phyloP scores from a whole-genome alignment of 2,329 filamentous ascomycete genomes.

The Aspergillus viridinutans region DNA sequence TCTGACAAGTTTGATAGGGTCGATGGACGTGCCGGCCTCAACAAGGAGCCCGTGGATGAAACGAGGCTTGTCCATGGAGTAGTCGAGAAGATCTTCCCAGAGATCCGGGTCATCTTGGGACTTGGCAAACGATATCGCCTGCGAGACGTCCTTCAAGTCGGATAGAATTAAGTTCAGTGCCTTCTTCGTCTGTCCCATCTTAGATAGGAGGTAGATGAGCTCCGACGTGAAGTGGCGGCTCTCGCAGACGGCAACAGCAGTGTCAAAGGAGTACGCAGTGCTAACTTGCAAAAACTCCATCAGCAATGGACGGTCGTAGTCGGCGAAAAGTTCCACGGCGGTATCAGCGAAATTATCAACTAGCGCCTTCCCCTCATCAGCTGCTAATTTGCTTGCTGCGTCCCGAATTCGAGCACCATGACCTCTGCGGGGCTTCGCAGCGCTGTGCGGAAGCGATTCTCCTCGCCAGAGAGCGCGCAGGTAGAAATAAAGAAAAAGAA shows the following conservation, averaged over 20 bases:
- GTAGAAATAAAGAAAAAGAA: constrained; percentile 87
- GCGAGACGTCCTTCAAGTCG: constrained; percentile 82
- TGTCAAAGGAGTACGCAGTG: constrained; percentile 83
- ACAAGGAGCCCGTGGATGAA: constrained; percentile 91
- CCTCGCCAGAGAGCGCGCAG: constrained; percentile 81
- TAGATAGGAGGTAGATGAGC: constrained; percentile 91
- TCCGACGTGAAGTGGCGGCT: constrained; percentile 77
- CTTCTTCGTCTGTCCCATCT: constrained; percentile 88
- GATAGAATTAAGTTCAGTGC: constrained; percentile 92
- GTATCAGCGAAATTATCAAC: constrained; percentile 85
- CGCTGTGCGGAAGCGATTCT: constrained; percentile 50
- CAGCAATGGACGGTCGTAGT: constrained; percentile 72
- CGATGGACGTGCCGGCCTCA: constrained; percentile 88
- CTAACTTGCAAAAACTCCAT: constrained; percentile 84
- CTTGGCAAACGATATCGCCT: constrained; percentile 92
- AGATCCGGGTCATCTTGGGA: constrained; percentile 87
- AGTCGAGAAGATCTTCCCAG: constrained; percentile 91
- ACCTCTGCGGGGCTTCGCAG: constrained; percentile 32
- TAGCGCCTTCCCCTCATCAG: constrained; percentile 59
- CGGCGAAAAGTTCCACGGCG: constrained; percentile 79
- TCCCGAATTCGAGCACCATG: constrained; percentile 36
- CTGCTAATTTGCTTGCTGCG: constrained; percentile 46
- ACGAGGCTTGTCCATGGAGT: constrained; percentile 94
- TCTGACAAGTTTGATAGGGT: constrained; percentile 83
- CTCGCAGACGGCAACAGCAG: constrained; percentile 69